Evolutionary conservation across 352 stramenopile species (phyloP).

Genomic region (Globisporangium mamillatum): DNA sequence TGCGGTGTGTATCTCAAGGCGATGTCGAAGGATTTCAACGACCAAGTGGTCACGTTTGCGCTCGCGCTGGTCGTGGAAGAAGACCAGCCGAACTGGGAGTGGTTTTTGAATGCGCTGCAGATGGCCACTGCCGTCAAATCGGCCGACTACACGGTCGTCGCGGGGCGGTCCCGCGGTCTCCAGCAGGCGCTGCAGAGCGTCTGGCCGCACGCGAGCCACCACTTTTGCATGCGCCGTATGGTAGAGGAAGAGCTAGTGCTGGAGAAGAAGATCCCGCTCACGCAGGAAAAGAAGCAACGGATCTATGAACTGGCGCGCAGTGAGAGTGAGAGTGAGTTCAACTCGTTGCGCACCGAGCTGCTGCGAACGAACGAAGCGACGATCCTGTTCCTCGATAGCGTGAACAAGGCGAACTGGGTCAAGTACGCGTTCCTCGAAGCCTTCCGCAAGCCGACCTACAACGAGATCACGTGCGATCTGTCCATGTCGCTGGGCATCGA

Average conservation of each 20-base stretch:
- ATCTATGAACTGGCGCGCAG: conserved; percentile 69
- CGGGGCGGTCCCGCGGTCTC: conserved; percentile 49
- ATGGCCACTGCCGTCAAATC: conserved; percentile 37
- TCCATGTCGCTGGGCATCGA: conserved; percentile 39
- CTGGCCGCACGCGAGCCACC: conserved; percentile 59
- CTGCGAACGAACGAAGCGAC: conserved; percentile 47
- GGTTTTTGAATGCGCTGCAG: conserved; percentile 61
- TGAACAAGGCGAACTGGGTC: conserved; percentile 63
- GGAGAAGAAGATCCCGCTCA: conserved; percentile 59
- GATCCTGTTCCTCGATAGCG: conserved; percentile 52
- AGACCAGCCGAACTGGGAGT: conserved; percentile 70
- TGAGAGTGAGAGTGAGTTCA: conserved; percentile 72
- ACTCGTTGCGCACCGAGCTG: conserved; percentile 50
- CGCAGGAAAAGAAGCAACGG: conserved; percentile 58
- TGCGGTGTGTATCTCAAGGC: conserved; percentile 76
- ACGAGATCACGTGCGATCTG: conserved; percentile 68
- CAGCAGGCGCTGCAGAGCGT: conserved; percentile 46
- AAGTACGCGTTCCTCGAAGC: conserved; percentile 74
- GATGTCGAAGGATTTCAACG: conserved; percentile 72
- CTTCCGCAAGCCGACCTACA: conserved; percentile 67
- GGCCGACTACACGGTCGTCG: conserved; percentile 70
- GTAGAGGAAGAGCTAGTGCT: conserved; percentile 67
- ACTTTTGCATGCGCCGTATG: conserved; percentile 70
- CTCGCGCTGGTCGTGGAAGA: conserved; percentile 66
- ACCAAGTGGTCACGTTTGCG: conserved; percentile 62